Base-by-base conservation (phyloP, 1,284 basidiomycete species). In the Veloboletus limbatus region DNA sequence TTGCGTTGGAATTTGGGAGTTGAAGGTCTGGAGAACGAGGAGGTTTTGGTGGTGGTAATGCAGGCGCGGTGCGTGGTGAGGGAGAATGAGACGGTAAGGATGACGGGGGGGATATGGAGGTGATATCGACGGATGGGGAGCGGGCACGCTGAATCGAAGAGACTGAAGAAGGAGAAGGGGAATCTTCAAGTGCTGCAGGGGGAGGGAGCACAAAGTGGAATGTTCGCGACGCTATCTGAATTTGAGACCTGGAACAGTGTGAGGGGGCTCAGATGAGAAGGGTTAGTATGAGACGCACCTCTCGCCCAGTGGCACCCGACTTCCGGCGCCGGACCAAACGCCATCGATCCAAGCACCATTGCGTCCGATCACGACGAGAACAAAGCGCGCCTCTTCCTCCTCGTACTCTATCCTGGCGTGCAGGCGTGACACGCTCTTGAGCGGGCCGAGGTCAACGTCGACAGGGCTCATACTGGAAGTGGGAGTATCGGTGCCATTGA, bases 261-360 rank as follows among this genome's bases (percentile, higher is more conserved):
- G 32, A 55, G 46, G 32, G 30, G 22, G 16, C 16, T 22, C 28
- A 21, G 37, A 48, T 35, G 43, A 35, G 34, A 44, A 6, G 21
- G 8, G 17, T 6, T 13, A 24, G 20, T 54, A 49, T 21, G 45
- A 46, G 25, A 72, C 81, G 47, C 50, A 92, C 93, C 90, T 79
- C 66, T 92, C 88, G 38, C 82, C 76, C 27, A 97, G 73, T 25
- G 88, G 79, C 20, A 94, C 89, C 49, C 87, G 81, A 49, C 88
- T 87, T 14, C 93, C 92, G 62, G 88, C 88, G 16, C 88, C 88
- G 48, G 86, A 88, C 88, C 94, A 99, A 11, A 93, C 82, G 38
- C 95, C 94, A 58, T 99, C 96, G 2, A 99, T 93, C 85, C 95
- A 98, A 8, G 94, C 94, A 10, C 97, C 97, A 60, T 99, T 99